Conservation (phyloP, 2,329 filamentous ascomycete genomes). For the Fusarium sp. region DNA sequence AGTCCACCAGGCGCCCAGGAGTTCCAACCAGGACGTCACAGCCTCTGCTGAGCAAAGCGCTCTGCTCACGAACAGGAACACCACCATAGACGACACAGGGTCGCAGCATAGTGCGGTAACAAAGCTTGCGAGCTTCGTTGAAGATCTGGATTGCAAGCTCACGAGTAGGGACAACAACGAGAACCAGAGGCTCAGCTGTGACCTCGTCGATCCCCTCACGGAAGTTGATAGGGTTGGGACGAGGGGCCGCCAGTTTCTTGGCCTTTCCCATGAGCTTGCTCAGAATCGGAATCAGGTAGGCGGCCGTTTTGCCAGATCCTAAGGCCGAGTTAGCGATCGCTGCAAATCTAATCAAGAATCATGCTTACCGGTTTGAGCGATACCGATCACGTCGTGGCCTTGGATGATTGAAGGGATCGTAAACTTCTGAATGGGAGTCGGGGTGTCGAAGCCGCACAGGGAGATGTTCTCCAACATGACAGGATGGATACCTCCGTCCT, state of each 20-base stretch:
- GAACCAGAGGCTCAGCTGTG: constrained; percentile 87
- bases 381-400: constrained; percentile 86
- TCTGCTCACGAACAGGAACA: constrained; percentile 78
- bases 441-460: constrained; percentile 77
- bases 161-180: constrained; percentile 88
- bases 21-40: constrained; percentile 93
- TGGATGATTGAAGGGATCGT: constrained; percentile 83
- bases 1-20: constrained; percentile 87
- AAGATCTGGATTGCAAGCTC: constrained; percentile 96
- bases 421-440: constrained; percentile 91
- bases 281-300: constrained; percentile 89
- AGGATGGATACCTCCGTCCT: constrained; percentile 87
- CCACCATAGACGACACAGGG: constrained; percentile 93
- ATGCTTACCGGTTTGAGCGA: constrained; percentile 84
- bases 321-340: constrained; percentile 19
- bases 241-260: constrained; percentile 85
- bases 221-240: constrained; percentile 76
- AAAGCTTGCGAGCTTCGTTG: constrained; percentile 91
- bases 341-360: neutral
- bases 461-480: constrained; percentile 83
- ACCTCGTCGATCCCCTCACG: constrained; percentile 65
- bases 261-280: constrained; percentile 97
- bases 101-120: constrained; percentile 94
- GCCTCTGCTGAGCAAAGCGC: constrained; percentile 81
- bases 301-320: constrained; percentile 98